Evolutionary conservation across 805 yeast species (phyloP).

Genomic region (Ogataea chonburiensis): DNA sequence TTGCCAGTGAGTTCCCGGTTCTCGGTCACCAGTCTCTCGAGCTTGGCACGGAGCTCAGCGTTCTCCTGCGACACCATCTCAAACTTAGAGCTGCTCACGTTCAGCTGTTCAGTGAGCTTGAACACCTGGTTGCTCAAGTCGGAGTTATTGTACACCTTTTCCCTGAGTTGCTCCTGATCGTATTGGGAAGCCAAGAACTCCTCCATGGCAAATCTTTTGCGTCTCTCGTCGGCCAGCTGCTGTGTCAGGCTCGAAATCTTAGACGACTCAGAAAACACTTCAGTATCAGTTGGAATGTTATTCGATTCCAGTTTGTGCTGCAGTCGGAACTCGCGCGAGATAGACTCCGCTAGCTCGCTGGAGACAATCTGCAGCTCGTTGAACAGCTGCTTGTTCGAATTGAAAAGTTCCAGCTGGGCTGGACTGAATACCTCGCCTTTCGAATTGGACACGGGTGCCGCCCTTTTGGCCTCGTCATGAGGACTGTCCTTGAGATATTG

Average conservation of each 20-base stretch:
- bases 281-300: slow-evolving; percentile 24
- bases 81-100: slow-evolving; percentile 47
- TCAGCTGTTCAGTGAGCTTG: slow-evolving; percentile 47
- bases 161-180: slow-evolving; percentile 49
- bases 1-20: slow-evolving; percentile 42
- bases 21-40: slow-evolving; percentile 40
- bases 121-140: slow-evolving; percentile 48
- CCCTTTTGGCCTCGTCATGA: neutral
- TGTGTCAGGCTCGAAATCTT: slow-evolving; percentile 54
- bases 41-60: slow-evolving; percentile 37
- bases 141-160: slow-evolving; percentile 55
- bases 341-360: slow-evolving; percentile 69
- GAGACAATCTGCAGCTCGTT: slow-evolving; percentile 68
- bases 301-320: slow-evolving; percentile 41
- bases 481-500: slow-evolving; percentile 1
- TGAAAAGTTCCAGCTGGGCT: slow-evolving; percentile 62
- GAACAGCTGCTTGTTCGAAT: slow-evolving; percentile 55
- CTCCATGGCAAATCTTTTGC: slow-evolving; percentile 66
- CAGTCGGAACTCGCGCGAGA: slow-evolving; percentile 62
- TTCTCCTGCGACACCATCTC: slow-evolving; percentile 39
- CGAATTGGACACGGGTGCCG: neutral
- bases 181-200: slow-evolving; percentile 55
- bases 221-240: slow-evolving; percentile 61
- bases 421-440: slow-evolving; percentile 40
- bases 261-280: slow-evolving; percentile 38